phyloP scores from a whole-genome alignment of 164 flowering plant species.

The Umbilicus rupestris region DNA sequence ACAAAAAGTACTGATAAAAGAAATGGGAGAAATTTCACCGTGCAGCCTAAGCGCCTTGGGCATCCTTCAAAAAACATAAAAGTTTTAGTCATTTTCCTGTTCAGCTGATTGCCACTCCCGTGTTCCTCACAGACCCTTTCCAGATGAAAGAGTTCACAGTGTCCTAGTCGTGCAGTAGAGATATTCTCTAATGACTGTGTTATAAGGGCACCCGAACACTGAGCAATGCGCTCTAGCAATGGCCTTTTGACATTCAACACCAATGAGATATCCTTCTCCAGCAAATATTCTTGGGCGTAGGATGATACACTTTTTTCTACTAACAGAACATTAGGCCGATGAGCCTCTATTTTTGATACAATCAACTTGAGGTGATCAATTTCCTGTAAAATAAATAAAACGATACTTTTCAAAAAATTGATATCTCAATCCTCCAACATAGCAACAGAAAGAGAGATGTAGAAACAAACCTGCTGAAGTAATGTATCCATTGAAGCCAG shows the following conservation, averaged over 20 bases:
- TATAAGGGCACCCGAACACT: conserved; percentile 81
- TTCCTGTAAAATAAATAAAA: conserved; percentile 42
- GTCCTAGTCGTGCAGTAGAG: conserved; percentile 59
- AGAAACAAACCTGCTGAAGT: conserved; percentile 66
- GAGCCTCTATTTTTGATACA: conserved; percentile 82
- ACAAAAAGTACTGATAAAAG: neutral
- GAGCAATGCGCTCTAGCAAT: conserved; percentile 76
- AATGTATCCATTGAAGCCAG: conserved; percentile 77
- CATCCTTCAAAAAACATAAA: conserved; percentile 97
- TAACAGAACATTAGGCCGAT: conserved; percentile 81
- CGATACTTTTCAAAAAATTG: neutral
- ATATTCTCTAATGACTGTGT: conserved; percentile 66
- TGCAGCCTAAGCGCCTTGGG: conserved; percentile 94
- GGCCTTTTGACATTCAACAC: conserved; percentile 86
- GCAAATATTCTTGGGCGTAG: conserved; percentile 79
- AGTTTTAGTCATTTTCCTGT: conserved; percentile 64
- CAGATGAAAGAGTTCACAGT: conserved; percentile 74
- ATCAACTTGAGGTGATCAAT: conserved; percentile 80
- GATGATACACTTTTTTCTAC: conserved; percentile 96
- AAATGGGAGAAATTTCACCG: conserved; percentile 42
- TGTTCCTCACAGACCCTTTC: conserved; percentile 67
- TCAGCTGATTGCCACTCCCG: conserved; percentile 34
- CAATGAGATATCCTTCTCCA: conserved; percentile 85
- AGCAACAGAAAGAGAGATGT: neutral
- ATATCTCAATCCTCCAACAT: neutral